A percentile compares a stretch with the other conserved stretches of the same genome.
phyloP scores from a whole-genome alignment of 2,329 filamentous ascomycete species.

The Botrytis sinoallii region DNA sequence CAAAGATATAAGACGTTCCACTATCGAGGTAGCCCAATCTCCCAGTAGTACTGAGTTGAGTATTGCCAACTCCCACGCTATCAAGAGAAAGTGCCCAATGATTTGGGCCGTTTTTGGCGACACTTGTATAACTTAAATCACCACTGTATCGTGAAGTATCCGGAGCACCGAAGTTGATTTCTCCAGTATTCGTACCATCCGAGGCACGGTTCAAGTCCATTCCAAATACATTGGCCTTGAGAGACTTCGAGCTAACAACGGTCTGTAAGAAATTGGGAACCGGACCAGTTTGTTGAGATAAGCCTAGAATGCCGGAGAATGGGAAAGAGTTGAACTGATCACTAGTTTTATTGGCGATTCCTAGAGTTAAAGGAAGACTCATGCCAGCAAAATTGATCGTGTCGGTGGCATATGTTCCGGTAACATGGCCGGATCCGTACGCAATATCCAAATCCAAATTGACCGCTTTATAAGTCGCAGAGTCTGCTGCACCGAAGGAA shows the following conservation, averaged over 20 bases:
- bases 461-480: conserved; percentile 56
- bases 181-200: conserved; percentile 67
- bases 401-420: conserved; percentile 64
- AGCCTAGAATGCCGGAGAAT: conserved; percentile 82
- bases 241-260: conserved; percentile 52
- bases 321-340: conserved; percentile 73
- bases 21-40: conserved; percentile 75
- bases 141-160: conserved; percentile 67
- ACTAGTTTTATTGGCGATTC: conserved; percentile 68
- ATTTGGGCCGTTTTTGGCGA: conserved; percentile 44
- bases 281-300: conserved; percentile 58
- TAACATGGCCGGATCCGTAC: conserved; percentile 76
- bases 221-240: conserved; percentile 66
- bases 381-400: conserved; percentile 64
- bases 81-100: conserved; percentile 74
- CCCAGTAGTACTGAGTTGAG: conserved; percentile 45
- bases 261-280: conserved; percentile 66
- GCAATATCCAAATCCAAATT: conserved; percentile 59
- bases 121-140: conserved; percentile 62
- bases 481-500: conserved; percentile 64
- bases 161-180: conserved; percentile 71
- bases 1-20: conserved; percentile 76
- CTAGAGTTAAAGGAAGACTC: conserved; percentile 63
- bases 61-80: conserved; percentile 60
- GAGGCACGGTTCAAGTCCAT: conserved; percentile 65